Evolutionary conservation across 805 yeast species (phyloP).

Genomic region (Candida michaelii): DNA sequence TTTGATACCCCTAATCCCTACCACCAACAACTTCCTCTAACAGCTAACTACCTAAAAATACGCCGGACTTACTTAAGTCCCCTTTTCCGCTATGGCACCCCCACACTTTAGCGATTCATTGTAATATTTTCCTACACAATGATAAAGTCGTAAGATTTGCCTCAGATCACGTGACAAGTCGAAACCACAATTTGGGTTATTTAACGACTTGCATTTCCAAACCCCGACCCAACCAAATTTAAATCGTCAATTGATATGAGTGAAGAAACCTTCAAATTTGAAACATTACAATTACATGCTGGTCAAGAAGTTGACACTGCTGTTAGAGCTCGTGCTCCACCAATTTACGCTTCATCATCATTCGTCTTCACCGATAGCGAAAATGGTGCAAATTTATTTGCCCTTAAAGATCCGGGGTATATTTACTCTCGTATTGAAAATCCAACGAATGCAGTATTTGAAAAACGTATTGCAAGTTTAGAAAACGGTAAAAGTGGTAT

Average conservation of each 20-base stretch:
- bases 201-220: constrained; percentile 2
- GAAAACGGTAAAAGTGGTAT: constrained; percentile 92
- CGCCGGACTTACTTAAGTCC: too few relatives aligned
- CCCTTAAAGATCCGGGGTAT: constrained; percentile 78
- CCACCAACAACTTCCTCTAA: too few relatives aligned
- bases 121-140: too few relatives aligned
- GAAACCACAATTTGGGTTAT: constrained; percentile 9
- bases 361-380: constrained; percentile 84
- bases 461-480: constrained; percentile 86
- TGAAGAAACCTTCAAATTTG: constrained; percentile 43
- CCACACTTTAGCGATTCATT: too few relatives aligned
- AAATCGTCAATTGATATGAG: background rate
- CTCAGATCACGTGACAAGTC: constrained; percentile 1
- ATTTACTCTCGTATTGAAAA: constrained; percentile 89
- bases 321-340: constrained; percentile 82
- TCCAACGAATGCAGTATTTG: constrained; percentile 91
- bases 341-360: constrained; percentile 90
- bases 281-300: constrained; percentile 91
- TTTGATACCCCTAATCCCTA: background rate
- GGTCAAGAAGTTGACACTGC: constrained; percentile 77
- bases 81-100: too few relatives aligned
- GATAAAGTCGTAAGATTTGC: background rate
- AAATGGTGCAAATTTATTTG: constrained; percentile 90
- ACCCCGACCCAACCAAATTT: background rate
- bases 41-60: too few relatives aligned